Evolutionary conservation across 1,284 basidiomycete species (phyloP).

Genomic region (Laetiporus sulphureus): DNA sequence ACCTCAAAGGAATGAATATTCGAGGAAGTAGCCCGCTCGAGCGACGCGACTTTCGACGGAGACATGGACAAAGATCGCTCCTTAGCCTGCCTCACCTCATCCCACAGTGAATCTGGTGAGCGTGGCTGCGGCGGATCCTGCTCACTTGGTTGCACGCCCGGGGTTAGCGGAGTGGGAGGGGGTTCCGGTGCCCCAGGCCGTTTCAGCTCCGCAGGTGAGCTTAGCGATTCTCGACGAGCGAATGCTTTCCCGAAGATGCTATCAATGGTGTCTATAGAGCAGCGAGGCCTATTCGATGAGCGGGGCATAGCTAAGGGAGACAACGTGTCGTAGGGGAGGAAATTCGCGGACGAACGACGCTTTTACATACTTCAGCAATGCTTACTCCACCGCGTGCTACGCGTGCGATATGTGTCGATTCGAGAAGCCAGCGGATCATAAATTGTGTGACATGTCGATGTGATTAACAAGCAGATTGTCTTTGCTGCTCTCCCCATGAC

Average conservation of each 20-base stretch:
- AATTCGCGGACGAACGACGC: too few relatives aligned
- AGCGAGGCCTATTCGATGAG: constrained; percentile 9
- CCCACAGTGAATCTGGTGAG: constrained; percentile 57
- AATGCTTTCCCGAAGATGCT: constrained; percentile 17
- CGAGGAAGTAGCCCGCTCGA: too few relatives aligned
- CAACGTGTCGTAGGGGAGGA: too few relatives aligned
- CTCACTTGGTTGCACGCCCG: constrained; percentile 13
- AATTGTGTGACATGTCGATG: too few relatives aligned
- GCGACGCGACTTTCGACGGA: constrained; percentile 59
- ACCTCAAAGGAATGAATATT: too few relatives aligned
- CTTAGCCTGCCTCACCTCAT: constrained; percentile 52
- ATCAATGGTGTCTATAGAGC: constrained; percentile 18
- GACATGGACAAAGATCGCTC: constrained; percentile 55
- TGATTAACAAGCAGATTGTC: too few relatives aligned
- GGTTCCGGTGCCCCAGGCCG: constrained; percentile 15
- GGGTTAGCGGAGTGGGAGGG: constrained; percentile 19
- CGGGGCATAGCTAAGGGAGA: too few relatives aligned
- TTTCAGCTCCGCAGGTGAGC: constrained; percentile 8
- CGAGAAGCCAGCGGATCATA: too few relatives aligned
- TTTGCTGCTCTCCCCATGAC: too few relatives aligned
- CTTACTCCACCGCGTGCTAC: too few relatives aligned
- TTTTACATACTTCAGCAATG: too few relatives aligned
- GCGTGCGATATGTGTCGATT: too few relatives aligned
- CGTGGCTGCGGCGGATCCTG: constrained; percentile 13
- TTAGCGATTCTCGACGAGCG: constrained; percentile 11